Evolutionary conservation across 2,329 filamentous ascomycete genomes (phyloP), one percentile per base, ranked within the genome.

Genomic region (Fonsecaea nubica): DNA sequence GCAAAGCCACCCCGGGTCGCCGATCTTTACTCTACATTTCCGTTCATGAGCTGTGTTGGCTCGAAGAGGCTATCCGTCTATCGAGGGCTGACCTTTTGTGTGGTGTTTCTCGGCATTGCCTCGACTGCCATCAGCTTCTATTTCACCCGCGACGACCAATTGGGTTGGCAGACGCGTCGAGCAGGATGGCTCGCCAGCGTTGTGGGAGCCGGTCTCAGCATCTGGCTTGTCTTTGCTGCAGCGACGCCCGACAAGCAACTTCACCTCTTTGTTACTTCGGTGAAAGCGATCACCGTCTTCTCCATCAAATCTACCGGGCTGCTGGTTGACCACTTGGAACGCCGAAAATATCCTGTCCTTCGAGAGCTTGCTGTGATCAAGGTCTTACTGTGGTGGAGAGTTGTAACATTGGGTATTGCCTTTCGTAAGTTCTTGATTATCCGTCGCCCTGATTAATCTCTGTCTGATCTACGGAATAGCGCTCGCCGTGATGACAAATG

Each of bases 211-310:
- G 63, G 63, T 15, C 15, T 61, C 25, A 60, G 25, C 38, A 65
- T 65, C 21, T 61, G 63, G 57, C 50, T 61, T 15, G 63, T 65
- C 38, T 65, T 65, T 40, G 63, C 63, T n/a, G 63, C 63, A 18
- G 57, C 63, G n/a, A 61, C 21, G 56, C 58, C 63, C 3, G 50
- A 65, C 33, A 55, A 3, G 38, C 63, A 65, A 15, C 52, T 65
- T 6, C 63, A 65, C 48, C 63, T 65, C n/a, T 38, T 50, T 1
- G 63, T 65, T 21, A 65, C 57, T n/a, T 57, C 57, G 9, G 50
- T 38, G 32, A 65, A 65, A 40, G 63, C 53, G 13, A 36, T 65
- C 15, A 42, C 52, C 12, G 48, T 65, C 12, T 65, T 65, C 33
- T 55, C 36, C 38, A 61, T 65, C 40, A 65, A 65, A 52, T 50